phyloP scores from a whole-genome alignment of 371 early-diverging fungal species.

The Rhizopus sp. region DNA sequence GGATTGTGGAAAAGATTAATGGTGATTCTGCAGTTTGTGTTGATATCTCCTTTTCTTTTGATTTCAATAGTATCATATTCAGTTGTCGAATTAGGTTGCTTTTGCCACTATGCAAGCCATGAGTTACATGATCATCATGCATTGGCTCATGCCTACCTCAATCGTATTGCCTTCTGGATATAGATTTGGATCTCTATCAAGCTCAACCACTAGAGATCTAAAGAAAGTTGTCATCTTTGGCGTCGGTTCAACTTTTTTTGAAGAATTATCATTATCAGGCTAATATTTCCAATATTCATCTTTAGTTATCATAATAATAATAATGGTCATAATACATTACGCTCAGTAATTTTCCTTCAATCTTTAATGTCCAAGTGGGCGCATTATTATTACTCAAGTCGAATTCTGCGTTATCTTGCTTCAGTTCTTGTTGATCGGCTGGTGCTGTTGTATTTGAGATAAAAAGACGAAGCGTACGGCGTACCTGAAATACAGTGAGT shows the following conservation, averaged over 20 bases:
- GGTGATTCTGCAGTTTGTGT: constrained; percentile 80
- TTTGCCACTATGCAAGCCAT: constrained; percentile 59
- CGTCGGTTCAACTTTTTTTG: constrained; percentile 54
- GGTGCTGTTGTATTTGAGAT: constrained; percentile 77
- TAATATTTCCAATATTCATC: background rate
- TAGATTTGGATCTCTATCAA: constrained; percentile 79
- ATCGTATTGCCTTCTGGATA: constrained; percentile 74
- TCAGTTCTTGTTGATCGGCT: constrained; percentile 57
- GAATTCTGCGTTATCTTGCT: constrained; percentile 49
- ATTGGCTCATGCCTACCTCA: constrained; percentile 49
- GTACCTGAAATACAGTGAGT: constrained; percentile 48
- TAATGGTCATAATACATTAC: constrained; percentile 19
- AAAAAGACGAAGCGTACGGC: constrained; percentile 86
- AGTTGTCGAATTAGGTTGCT: constrained; percentile 44
- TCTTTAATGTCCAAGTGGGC: constrained; percentile 91
- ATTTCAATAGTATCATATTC: constrained; percentile 93
- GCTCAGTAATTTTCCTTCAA: constrained; percentile 89
- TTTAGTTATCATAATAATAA: background rate
- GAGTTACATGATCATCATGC: background rate
- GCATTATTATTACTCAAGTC: constrained; percentile 56
- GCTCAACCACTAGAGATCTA: constrained; percentile 76
- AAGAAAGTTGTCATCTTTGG: constrained; percentile 89
- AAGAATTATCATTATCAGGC: constrained; percentile 8
- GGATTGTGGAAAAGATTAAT: constrained; percentile 77
- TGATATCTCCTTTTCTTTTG: constrained; percentile 84